These are phyloP conservation scores for Sporothrix phasma DNA, from an alignment of 2,329 filamentous ascomycete species.

Conservation along the genomic window DNA sequence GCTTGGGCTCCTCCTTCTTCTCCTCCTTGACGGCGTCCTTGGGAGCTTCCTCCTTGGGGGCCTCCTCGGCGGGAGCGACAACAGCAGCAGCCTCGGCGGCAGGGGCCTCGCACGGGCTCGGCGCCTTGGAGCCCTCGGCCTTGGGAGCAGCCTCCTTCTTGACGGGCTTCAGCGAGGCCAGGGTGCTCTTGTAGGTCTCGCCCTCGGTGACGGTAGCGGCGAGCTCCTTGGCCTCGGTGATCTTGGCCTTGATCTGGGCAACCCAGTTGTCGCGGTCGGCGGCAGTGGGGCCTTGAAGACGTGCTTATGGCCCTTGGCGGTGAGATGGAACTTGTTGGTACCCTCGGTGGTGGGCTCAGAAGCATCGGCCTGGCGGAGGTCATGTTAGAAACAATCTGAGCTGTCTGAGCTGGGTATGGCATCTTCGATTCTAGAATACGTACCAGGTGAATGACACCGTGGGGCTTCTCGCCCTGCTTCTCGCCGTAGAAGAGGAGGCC, in stretches of 20 bases:
- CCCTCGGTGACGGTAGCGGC: conserved; percentile 62
- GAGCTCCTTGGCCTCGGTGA: conserved; percentile 74
- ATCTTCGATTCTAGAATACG: no score
- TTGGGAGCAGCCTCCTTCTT: conserved; percentile 36
- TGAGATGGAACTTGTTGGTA: conserved; percentile 74
- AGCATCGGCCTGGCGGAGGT: conserved; percentile 41
- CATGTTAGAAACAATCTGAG: not conserved
- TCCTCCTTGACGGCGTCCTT: conserved; percentile 31
- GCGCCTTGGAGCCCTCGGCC: conserved; percentile 26
- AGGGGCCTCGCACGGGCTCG: conserved; percentile 12
- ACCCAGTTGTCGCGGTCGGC: conserved; percentile 91
- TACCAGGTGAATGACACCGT: conserved; percentile 79
- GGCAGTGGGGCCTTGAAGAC: conserved; percentile 70
- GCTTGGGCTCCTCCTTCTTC: conserved; percentile 48
- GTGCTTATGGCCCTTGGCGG: conserved; percentile 81
- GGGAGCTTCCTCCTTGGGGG: conserved; percentile 22
- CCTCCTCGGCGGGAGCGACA: conserved; percentile 24
- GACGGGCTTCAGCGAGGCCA: conserved; percentile 57
- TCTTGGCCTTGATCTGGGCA: conserved; percentile 69
- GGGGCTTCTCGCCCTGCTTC: conserved; percentile 75
- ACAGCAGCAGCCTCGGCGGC: conserved; percentile 14
- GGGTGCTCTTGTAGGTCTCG: conserved; percentile 79
- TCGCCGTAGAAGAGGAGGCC: conserved; percentile 88
- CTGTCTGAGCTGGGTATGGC: no score
- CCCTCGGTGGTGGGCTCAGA: conserved; percentile 68